phyloP scores from a whole-genome alignment of 2,329 filamentous ascomycete species.

The Aspergillus flavus region DNA sequence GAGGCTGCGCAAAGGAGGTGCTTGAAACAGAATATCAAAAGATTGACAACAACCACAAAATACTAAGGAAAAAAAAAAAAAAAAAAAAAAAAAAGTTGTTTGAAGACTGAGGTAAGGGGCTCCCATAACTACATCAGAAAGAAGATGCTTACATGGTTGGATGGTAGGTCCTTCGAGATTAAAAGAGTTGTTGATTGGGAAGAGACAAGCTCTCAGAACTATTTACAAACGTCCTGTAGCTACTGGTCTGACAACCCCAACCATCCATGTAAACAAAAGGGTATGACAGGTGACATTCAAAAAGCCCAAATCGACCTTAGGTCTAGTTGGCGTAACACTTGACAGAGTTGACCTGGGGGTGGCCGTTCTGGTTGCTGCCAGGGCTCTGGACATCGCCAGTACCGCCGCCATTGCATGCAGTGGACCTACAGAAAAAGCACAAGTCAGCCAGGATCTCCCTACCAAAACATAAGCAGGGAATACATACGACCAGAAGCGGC shows the following conservation, averaged over 20 bases:
- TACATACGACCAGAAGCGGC: neutral
- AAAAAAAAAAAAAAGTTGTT: no score
- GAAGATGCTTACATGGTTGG: neutral
- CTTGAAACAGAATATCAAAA: no score
- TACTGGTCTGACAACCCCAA: neutral
- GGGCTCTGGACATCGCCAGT: neutral
- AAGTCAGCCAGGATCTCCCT: neutral
- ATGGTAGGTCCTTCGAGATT: neutral
- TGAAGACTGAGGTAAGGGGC: neutral
- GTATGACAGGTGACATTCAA: neutral
- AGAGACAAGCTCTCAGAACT: neutral
- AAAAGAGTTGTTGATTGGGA: neutral
- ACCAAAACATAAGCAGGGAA: neutral
- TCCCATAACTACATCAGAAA: neutral
- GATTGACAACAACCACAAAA: no score
- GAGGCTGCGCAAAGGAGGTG: no score
- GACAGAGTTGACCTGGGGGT: neutral
- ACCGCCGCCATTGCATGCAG: neutral
- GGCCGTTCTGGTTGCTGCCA: neutral
- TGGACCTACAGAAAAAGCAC: neutral
- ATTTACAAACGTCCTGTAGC: neutral
- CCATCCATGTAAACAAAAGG: neutral
- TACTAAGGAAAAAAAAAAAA: no score
- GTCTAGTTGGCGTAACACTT: neutral
- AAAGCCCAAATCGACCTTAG: neutral